Base-by-base conservation (phyloP, 164 flowering plant species). In the Kalanchoe fedtschenkoi region DNA sequence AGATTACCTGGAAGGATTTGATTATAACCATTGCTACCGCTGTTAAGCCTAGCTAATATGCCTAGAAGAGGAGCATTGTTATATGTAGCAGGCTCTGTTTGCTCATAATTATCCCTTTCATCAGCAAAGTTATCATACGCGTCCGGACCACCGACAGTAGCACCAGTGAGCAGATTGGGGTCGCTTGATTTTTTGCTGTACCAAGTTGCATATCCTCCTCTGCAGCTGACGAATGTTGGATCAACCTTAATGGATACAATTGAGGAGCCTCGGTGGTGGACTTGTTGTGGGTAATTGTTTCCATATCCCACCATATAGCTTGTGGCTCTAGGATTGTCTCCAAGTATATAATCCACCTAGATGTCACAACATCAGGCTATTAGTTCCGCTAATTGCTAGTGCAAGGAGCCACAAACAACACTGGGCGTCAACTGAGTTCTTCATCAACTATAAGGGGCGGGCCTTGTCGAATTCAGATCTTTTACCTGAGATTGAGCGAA, bases 221-320 rank as follows among this genome's bases (percentile, higher is more conserved):
- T 69, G 90, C 98, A 92, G 62, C 73, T 80, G 22, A 92, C 86
- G 61, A 92, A 92, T 0, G 81, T 46, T 21, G 84, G 65, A 34
- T 89, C 65, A 11, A 70, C 85, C 81, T 89, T 85, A 62, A 68
- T 61, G 32, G 96, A 92, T 37, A 86, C 91, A 41, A 92, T 92
- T 0, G 98, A 92, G 1, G 97, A 78, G 16, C 66, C 98, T 21
- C 97, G 66, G 75, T 92, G 98, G 70, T 92, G 98, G 60, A 83
- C 87, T 72, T 80, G 89, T 35, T 47, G 75, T 0, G 98, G 98
- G 65, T 75, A 92, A 74, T 82, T 87, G 85, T 61, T 83, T 32
- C 98, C 97, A 58, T 88, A 92, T 5, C 97, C 98, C 6, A 92
- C 97, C 98, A 92, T 87, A 78, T 92, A 92, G 67, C 97, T 89